Base-by-base conservation (phyloP, 371 early-diverging fungal genomes). In the Coemansia sp. region DNA sequence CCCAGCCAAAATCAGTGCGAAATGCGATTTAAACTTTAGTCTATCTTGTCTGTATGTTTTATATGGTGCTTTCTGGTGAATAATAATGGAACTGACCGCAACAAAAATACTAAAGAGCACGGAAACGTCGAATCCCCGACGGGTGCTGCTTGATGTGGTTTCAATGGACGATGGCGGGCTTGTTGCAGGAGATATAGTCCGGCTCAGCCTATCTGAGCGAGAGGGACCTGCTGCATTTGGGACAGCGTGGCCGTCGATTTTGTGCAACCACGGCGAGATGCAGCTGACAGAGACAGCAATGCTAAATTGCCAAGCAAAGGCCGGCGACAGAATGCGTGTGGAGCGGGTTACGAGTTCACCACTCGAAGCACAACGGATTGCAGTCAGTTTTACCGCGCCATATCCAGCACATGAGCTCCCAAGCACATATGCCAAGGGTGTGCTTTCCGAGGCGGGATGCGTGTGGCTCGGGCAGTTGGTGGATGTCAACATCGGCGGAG, bases 401-500 rank as follows among this genome's bases (percentile, higher is more conserved):
- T 32, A 29, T 29, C 12, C 29, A 9, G 13, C 54, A 13, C 28
- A 58, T n/a, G 61, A 67, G 26, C 55, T 63, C 7, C 21, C 73
- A 11, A 51, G 24, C 29, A 54, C 48, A 3, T 63, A 69, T 15
- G 58, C 55, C 6, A 54, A 63, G 21, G 73, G 69, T 5, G 39
- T 60, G 13, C 52, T 82, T 82, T 87, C 84, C 23, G 85, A 87
- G 44, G 61, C 81, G 63, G 83, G 80, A 44, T 89, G 83, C 66
- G 75, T 85, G 15, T 63, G 81, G 6, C 49, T 66, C 7, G 78
- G 82, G 17, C 84, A 83, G 67, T 62, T 79, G 4, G 65, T 89
- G 23, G 89, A 89, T 63, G 67, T 90, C 24, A 66, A 67, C 3
- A 85, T 86, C 61, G 77, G 80, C 26, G 88, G 88, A 26, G 74